Evolutionary conservation across 225 moss, liverwort and hornwort genomes (phyloP).

Genomic region (Neckera pumila): DNA sequence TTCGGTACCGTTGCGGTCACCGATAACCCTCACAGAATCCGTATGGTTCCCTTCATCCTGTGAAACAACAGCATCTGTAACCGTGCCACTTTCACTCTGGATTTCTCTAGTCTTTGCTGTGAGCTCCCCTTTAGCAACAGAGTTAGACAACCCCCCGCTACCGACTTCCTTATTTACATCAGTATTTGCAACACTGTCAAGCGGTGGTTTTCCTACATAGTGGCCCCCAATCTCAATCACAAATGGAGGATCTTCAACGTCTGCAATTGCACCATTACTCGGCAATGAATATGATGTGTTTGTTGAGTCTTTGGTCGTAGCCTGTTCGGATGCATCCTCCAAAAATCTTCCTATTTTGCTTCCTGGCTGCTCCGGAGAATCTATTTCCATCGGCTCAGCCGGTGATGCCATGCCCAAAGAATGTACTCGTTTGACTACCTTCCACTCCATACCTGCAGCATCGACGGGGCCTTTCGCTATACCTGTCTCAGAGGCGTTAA

Average conservation of each 20-base stretch:
- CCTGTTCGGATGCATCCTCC: neutral
- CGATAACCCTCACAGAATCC: neutral
- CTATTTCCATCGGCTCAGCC: conserved; percentile 48
- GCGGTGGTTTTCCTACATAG: neutral
- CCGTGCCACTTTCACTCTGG: neutral
- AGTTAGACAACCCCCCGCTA: neutral
- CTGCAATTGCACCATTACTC: conserved; percentile 3
- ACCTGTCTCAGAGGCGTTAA: neutral
- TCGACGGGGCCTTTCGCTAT: neutral
- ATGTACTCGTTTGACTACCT: conserved; percentile 41
- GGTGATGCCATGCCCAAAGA: neutral
- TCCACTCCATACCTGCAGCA: conserved; percentile 31
- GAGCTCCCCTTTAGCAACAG: neutral
- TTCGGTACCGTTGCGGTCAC: neutral
- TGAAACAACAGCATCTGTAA: neutral
- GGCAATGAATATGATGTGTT: neutral
- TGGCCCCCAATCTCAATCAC: conserved; percentile 48
- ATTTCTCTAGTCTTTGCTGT: neutral
- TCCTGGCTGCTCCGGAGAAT: conserved; percentile 9
- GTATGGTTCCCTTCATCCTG: neutral
- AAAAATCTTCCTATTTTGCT: neutral
- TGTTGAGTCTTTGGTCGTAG: neutral
- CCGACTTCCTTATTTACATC: neutral
- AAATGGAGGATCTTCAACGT: conserved; percentile 22
- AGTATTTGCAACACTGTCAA: neutral